Evolutionary conservation across 2,329 filamentous ascomycete species (phyloP).

Genomic region (Albophoma yamanashiensis): DNA sequence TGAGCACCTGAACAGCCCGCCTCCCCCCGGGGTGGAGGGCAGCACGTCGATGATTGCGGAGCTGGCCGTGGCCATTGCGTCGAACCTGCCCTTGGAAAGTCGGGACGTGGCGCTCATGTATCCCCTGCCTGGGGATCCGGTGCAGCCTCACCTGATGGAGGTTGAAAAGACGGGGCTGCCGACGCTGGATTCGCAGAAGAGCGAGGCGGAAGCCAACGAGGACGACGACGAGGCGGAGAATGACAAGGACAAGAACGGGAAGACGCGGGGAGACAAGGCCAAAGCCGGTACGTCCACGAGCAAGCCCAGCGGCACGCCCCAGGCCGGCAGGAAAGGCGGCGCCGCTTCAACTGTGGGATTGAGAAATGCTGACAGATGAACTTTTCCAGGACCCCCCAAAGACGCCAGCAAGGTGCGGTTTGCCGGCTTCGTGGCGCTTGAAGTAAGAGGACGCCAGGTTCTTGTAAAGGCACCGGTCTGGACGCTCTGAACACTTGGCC

Average conservation of each 20-base stretch:
- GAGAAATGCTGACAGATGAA: conserved; percentile 28
- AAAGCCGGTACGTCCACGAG: conserved; percentile 34
- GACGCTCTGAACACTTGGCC: conserved; percentile 28
- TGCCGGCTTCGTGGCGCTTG: conserved; percentile 63
- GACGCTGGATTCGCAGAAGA: conserved; percentile 37
- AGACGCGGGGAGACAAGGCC: conserved; percentile 30
- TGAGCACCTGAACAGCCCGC: conserved; percentile 64
- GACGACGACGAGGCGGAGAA: conserved; percentile 30
- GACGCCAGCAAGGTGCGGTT: conserved; percentile 55
- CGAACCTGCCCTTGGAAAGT: conserved; percentile 82
- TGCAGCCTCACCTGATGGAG: conserved; percentile 74
- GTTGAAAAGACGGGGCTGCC: conserved; percentile 64
- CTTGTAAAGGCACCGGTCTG: conserved; percentile 68
- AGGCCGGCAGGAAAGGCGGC: conserved; percentile 10
- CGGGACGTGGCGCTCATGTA: conserved; percentile 84
- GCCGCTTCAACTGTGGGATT: conserved; percentile 16
- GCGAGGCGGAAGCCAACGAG: conserved; percentile 28
- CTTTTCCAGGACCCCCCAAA: conserved; percentile 27
- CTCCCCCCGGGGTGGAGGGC: conserved; percentile 73
- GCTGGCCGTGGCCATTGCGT: conserved; percentile 73
- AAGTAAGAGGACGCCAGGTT: conserved; percentile 67
- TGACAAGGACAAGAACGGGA: conserved; percentile 31
- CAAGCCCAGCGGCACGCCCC: conserved; percentile 5
- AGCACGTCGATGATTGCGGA: conserved; percentile 90
- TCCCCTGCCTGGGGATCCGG: conserved; percentile 62